Base-by-base conservation (phyloP, 1,284 basidiomycete genomes). In the Apiotrichum laibachii region DNA sequence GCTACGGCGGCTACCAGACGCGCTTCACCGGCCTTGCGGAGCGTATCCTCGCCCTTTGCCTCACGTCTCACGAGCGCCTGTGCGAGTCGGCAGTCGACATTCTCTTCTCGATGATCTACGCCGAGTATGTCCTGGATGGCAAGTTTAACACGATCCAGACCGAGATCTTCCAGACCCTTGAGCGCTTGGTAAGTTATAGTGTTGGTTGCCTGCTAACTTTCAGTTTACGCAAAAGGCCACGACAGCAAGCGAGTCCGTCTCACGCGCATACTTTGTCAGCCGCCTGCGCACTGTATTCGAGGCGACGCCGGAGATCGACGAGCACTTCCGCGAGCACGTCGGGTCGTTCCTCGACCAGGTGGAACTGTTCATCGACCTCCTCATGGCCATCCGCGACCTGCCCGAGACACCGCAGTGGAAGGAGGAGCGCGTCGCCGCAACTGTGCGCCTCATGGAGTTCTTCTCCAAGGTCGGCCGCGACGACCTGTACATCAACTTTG, bases 101-200 rank as follows among this genome's bases (percentile, higher is more conserved):
- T 52, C 83, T 98, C 22, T 95, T 89, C 77, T 90, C 89, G 68
- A 97, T 98, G 92, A 94, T 98, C 65, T 86, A 96, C 54, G 90
- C 92, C 7, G 92, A 97, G 73, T 90, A 89, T 72, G 85, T 90
- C 50, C 85, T 87, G 60, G 85, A 86, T 15, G 86, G 85, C 22
- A 86, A 89, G 72, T 92, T 92, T 69, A 86, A 89, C 63, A 85
- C 85, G 48, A 93, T 98, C 67, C 91, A 97, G 76, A 89, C 90
- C 66, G 93, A 96, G 76, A 83, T 98, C n/a, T 91, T 98, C 67
- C 93, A 87, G 71, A 90, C 92, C 67, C 81, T 99, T 44, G 94
- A 98, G 73, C 86, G 86, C n/a, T 76, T 76, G 49, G 73, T 75
- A 34, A 61, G 71, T 65, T 9, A 15, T 51, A 21, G 26, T 51